Percentiles rank a stretch among this genome's conserved stretches.
These are phyloP conservation scores for Phoma sp. DNA, from an alignment of 2,329 filamentous ascomycete species.

Conservation along the genomic window DNA sequence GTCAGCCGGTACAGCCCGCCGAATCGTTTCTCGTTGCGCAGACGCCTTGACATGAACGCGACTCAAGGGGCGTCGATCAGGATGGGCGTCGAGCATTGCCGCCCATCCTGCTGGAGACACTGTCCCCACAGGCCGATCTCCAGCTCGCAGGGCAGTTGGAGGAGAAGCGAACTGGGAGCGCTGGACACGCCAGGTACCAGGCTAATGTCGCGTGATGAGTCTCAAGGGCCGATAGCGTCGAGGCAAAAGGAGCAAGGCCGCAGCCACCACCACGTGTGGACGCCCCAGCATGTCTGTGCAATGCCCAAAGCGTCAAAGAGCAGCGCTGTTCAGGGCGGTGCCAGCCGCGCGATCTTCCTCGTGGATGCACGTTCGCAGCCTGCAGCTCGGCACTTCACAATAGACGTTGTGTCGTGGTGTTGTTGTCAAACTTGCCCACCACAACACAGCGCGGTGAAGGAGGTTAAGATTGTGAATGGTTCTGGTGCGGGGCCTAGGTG, in stretches of 20 bases:
- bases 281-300: slow-evolving; percentile 24
- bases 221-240: slow-evolving; percentile 13
- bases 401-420: neutral
- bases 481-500: slow-evolving; percentile 19
- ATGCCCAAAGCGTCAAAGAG: slow-evolving; percentile 22
- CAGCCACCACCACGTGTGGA: slow-evolving; percentile 34
- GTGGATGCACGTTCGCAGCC: slow-evolving; percentile 7
- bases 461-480: neutral
- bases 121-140: slow-evolving; percentile 2
- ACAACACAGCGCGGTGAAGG: neutral
- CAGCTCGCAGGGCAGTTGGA: slow-evolving; percentile 1
- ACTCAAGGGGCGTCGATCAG: slow-evolving; percentile 10
- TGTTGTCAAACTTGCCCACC: neutral
- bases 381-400: neutral
- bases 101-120: neutral
- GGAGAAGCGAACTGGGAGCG: neutral
- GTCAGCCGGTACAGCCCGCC: slow-evolving; percentile 23
- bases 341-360: slow-evolving; percentile 20
- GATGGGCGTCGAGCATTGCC: neutral
- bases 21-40: slow-evolving; percentile 9
- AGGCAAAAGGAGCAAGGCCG: slow-evolving; percentile 12
- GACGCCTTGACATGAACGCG: slow-evolving; percentile 10
- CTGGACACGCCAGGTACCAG: neutral
- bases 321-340: slow-evolving; percentile 22
- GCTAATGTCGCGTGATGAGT: slow-evolving; percentile 24